Conservation (phyloP, 768 basidiomycete species). For the Sistotremastrum niveocremeum region DNA sequence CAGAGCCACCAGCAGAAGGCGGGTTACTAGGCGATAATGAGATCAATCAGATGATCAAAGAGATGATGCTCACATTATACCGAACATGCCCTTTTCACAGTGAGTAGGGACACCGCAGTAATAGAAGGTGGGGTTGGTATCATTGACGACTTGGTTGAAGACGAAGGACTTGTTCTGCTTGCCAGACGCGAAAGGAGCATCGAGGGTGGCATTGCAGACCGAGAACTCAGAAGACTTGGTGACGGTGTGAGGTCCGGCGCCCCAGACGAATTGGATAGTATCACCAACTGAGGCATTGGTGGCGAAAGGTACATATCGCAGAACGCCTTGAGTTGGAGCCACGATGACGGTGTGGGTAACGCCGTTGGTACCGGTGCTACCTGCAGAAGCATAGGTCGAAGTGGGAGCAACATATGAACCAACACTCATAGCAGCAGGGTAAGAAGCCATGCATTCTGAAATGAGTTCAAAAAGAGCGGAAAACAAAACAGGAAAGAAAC, state of each 20-base stretch:
- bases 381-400: slow-evolving; percentile 13
- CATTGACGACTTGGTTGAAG: slow-evolving; percentile 61
- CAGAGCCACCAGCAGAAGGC: slow-evolving; percentile 11
- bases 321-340: slow-evolving; percentile 61
- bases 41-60: not conserved
- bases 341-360: slow-evolving; percentile 66
- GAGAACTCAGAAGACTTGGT: slow-evolving; percentile 57
- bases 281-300: slow-evolving; percentile 67
- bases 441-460: slow-evolving; percentile 55
- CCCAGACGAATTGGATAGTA: slow-evolving; percentile 66
- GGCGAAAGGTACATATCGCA: slow-evolving; percentile 64
- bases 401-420: slow-evolving; percentile 23
- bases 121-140: slow-evolving; percentile 61
- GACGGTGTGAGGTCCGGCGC: slow-evolving; percentile 69
- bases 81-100: slow-evolving; percentile 79
- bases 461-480: not conserved
- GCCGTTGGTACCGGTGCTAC: slow-evolving; percentile 29
- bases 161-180: slow-evolving; percentile 46
- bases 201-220: slow-evolving; percentile 61
- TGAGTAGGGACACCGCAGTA: slow-evolving; percentile 60
- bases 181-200: slow-evolving; percentile 51
- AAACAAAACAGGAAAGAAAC: slow-evolving; percentile 14
- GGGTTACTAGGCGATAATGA: slow-evolving; percentile 33
- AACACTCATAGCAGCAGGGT: slow-evolving; percentile 7
- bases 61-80: slow-evolving; percentile 38